Conservation (phyloP, 192 early-diverging fungal genomes). For the Coemansia sp. region DNA sequence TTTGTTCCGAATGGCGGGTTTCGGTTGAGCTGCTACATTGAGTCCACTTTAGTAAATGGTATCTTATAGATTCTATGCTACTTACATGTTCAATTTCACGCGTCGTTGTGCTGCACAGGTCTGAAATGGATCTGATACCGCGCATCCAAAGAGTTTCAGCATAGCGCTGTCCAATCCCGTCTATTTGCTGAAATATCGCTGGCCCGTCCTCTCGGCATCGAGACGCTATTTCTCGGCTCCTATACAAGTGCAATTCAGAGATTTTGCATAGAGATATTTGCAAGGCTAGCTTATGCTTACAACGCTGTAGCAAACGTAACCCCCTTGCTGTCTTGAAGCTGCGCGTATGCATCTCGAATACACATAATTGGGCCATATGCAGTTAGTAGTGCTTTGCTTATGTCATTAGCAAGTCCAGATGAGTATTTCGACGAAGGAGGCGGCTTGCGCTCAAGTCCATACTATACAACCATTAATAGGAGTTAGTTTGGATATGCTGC, state of each 20-base stretch:
- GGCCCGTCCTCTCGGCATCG: constrained; percentile 52
- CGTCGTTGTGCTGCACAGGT: constrained; percentile 32
- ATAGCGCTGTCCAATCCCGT: constrained; percentile 57
- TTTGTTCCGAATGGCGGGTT: constrained; percentile 66
- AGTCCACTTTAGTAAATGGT: not conserved
- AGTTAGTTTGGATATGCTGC: not conserved
- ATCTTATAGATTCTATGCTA: not conserved
- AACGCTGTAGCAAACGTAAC: constrained; percentile 11
- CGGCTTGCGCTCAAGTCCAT: constrained; percentile 20
- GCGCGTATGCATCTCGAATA: constrained; percentile 25
- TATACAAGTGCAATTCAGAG: constrained; percentile 11
- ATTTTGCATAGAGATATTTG: too few relatives aligned
- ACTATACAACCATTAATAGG: constrained; percentile 11
- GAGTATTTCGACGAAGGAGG: constrained; percentile 27
- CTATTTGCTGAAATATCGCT: constrained; percentile 57
- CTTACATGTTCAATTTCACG: constrained; percentile 56
- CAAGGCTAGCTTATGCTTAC: constrained; percentile 15
- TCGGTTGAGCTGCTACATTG: constrained; percentile 44
- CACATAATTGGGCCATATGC: constrained; percentile 27
- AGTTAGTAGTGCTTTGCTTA: constrained; percentile 16
- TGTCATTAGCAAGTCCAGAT: constrained; percentile 25
- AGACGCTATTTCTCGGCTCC: constrained; percentile 42
- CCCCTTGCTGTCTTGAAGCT: constrained; percentile 8
- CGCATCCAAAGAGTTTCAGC: constrained; percentile 50
- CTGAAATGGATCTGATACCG: constrained; percentile 48